A percentile compares a stretch with the other conserved stretches of the same genome.
Conservation (phyloP, 1,139 yeast species). For the Sugiyamaella japonica region DNA sequence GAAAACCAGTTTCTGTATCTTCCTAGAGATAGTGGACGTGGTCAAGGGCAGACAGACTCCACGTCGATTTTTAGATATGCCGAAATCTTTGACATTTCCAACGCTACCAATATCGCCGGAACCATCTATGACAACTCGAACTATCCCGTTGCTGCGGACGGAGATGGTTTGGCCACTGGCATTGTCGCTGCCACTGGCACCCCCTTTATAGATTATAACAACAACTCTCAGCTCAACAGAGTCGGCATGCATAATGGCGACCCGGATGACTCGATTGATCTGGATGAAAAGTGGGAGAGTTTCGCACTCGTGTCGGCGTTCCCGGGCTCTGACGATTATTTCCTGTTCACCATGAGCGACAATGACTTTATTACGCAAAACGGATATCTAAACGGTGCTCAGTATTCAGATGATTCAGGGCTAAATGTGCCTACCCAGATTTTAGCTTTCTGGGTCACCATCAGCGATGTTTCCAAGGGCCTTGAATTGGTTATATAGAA, state of each 20-base stretch:
- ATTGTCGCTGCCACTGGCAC: slow-evolving; percentile 20
- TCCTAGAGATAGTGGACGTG: slow-evolving; percentile 24
- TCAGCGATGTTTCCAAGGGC: slow-evolving; percentile 17
- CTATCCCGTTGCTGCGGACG: slow-evolving; percentile 26
- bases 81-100: slow-evolving; percentile 21
- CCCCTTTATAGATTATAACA: slow-evolving; percentile 23
- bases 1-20: slow-evolving; percentile 23
- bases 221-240: slow-evolving; percentile 20
- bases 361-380: slow-evolving; percentile 28
- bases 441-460: slow-evolving; percentile 26
- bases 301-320: slow-evolving; percentile 24
- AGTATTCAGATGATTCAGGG: slow-evolving; percentile 23
- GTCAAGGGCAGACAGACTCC: slow-evolving; percentile 19
- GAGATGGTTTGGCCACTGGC: slow-evolving; percentile 18
- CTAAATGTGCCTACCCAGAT: slow-evolving; percentile 24
- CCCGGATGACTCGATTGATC: slow-evolving; percentile 19
- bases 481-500: slow-evolving; percentile 10
- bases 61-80: slow-evolving; percentile 24
- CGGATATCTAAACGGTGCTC: slow-evolving; percentile 21
- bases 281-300: slow-evolving; percentile 27
- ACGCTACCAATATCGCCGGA: slow-evolving; percentile 26
- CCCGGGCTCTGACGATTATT: slow-evolving; percentile 23
- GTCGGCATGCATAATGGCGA: slow-evolving; percentile 26
- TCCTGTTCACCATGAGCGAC: slow-evolving; percentile 26
- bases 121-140: slow-evolving; percentile 19